Base-by-base conservation (phyloP, 305 asterid species). In the Rubia peregrina region DNA sequence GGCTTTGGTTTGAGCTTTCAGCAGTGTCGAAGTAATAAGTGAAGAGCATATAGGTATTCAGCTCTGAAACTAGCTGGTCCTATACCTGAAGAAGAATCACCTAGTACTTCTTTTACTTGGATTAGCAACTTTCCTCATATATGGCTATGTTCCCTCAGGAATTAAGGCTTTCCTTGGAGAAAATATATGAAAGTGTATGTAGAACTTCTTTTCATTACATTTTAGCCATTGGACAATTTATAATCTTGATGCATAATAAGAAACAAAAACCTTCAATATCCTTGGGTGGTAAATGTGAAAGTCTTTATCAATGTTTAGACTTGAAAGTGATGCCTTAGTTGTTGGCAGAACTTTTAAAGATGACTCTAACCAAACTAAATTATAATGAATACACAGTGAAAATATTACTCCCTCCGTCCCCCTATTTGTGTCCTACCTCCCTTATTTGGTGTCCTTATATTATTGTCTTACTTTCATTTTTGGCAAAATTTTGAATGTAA, bases 41-140 rank as follows among this genome's bases (percentile, higher is more conserved):
- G 19, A 19, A 57, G 56, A 40, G 4, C 9, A 49, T 22, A 36
- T 19, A 8, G 14, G 21, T 12, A 16, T 61, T 61, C 43, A 30
- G 19, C 21, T 62, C 14, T 61, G 42, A 12, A 38, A 22, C 21
- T 62, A 13, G n/a, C 9, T 61, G 65, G 11, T 4, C 21, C 55
- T 48, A 48, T 48, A 48, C n/a, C 13, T 14, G 13, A 48, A 48
- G 55, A 42, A 42, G 46, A 42, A 48, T 14, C 55, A 48, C 6
- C 7, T 14, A 48, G 55, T 17, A 13, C 55, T 14, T 63, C 36
- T 61, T 17, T 61, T 60, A 30, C 24, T 69, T 55, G 19, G 60
- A 64, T 69, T 62, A 14, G 57, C 63, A 70, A 43, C 55, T 70
- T 41, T 57, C 69, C 61, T 56, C 13, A 17, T 38, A 30, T 44